Base-by-base conservation (phyloP, 768 basidiomycete species). In the Hypholoma sublateritium region DNA sequence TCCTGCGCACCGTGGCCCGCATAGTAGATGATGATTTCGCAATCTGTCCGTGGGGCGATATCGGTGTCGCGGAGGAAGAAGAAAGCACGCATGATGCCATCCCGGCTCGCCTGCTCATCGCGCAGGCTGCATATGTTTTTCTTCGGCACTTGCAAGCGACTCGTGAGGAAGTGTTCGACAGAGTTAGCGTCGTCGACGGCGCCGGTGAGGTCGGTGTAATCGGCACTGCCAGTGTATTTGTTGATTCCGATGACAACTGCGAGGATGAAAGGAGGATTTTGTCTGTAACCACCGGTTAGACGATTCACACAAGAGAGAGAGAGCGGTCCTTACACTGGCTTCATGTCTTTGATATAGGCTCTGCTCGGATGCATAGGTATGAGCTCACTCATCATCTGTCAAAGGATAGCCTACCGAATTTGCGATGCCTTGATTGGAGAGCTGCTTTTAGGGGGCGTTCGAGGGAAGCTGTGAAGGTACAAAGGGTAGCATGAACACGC, bases 221-320 rank as follows among this genome's bases (percentile, higher is more conserved):
- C 59, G 14, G 62, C 17, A 5, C 19, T 13, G 21, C 50, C 57
- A 28, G 21, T 34, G 48, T 80, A 80, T 41, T 68, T 37, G 55
- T 79, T 71, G 48, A 80, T 79, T 12, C 78, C 79, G 41, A 80
- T 75, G 48, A 78, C 67, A 22, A 80, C 66, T 8, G 77, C 77
- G 13, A 76, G 74, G 45, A 78, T 66, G 36, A 63, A 55, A 25
- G 65, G 60, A 13, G 36, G 54, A 6, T 35, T 44, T 52, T 52
- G 36, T 11, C 54, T 52, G 41, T 19, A 19, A 21, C 8, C 12
- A 28, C n/a, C 11, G 5, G 14, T 13, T 21, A 46, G 45, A 22
- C 4, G n/a, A 4, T 12, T 46, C 5, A 22, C n/a, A 11, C n/a
- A 11, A 16, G 24, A 28, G 22, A 46, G 19, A 11, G 24, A 24